phyloP scores from a whole-genome alignment of 331 rosid genomes.

The Phaseolus coccineus region DNA sequence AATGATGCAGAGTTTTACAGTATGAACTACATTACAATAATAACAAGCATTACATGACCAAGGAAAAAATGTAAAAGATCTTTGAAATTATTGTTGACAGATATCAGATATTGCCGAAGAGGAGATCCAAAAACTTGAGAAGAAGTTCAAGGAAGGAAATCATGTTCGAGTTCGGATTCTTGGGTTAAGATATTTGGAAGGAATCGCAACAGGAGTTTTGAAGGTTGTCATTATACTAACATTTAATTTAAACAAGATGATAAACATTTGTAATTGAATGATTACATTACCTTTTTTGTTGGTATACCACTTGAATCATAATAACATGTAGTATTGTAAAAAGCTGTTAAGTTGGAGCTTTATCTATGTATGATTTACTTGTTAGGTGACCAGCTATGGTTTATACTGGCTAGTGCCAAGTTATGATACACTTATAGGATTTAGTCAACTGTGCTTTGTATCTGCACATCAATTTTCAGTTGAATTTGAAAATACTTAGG shows the following conservation, averaged over 20 bases:
- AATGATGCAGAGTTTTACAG: constrained; percentile 7
- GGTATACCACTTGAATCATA: constrained; percentile 12
- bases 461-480: background rate
- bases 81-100: constrained; percentile 53
- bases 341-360: background rate
- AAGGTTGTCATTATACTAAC: constrained; percentile 62
- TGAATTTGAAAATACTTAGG: constrained; percentile 5
- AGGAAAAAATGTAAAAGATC: constrained; percentile 13
- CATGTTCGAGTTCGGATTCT: constrained; percentile 82
- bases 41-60: constrained; percentile 13
- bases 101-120: constrained; percentile 84
- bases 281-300: constrained; percentile 8
- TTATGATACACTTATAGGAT: background rate
- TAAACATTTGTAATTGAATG: constrained; percentile 16
- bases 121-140: constrained; percentile 77
- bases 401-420: background rate
- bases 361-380: background rate
- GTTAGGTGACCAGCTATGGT: constrained; percentile 17
- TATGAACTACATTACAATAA: background rate
- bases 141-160: constrained; percentile 88
- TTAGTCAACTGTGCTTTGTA: background rate
- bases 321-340: background rate
- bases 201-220: constrained; percentile 88
- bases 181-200: constrained; percentile 92
- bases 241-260: constrained; percentile 6